Conservation (phyloP, 2,329 filamentous ascomycete species). For the Amylocarpus encephaloides region DNA sequence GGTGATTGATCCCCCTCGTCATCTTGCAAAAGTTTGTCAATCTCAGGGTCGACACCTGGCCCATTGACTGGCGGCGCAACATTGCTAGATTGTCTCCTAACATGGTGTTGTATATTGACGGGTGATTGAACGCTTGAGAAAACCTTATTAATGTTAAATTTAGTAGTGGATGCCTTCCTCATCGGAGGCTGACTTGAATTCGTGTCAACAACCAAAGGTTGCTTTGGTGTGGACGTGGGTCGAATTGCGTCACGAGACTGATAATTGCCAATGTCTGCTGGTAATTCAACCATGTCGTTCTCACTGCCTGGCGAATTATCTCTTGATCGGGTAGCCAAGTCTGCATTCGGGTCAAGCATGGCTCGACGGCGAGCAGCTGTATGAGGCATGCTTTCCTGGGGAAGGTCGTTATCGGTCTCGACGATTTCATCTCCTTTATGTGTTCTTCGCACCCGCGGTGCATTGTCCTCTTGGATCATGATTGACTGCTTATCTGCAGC, state of each 20-base stretch:
- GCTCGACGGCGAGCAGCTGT: slow-evolving; percentile 32
- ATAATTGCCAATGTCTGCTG: slow-evolving; percentile 28
- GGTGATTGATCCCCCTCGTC: slow-evolving; percentile 74
- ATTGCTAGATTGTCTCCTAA: slow-evolving; percentile 42
- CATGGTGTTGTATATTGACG: slow-evolving; percentile 38
- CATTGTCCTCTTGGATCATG: slow-evolving; percentile 61
- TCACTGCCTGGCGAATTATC: slow-evolving; percentile 33
- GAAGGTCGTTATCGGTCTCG: slow-evolving; percentile 57
- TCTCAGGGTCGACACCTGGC: slow-evolving; percentile 73
- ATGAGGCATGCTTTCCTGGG: slow-evolving; percentile 27
- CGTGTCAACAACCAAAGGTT: slow-evolving; percentile 30
- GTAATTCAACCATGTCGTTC: slow-evolving; percentile 22
- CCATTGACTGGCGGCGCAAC: slow-evolving; percentile 39
- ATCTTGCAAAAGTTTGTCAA: slow-evolving; percentile 80
- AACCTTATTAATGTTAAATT: slow-evolving; percentile 81
- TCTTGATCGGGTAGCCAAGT: slow-evolving; percentile 30
- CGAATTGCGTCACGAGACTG: slow-evolving; percentile 26
- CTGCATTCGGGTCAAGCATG: slow-evolving; percentile 33
- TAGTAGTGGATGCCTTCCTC: slow-evolving; percentile 22
- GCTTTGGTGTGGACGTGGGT: slow-evolving; percentile 20
- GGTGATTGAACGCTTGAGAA: slow-evolving; percentile 80
- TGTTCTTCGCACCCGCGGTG: slow-evolving; percentile 75
- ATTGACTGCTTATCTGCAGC: slow-evolving; percentile 78
- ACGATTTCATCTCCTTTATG: slow-evolving; percentile 94
- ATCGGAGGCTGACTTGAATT: slow-evolving; percentile 13